These are phyloP conservation scores for Aspergillus awamori DNA, from an alignment of 2,329 filamentous ascomycete genomes.

Conservation along the genomic window DNA sequence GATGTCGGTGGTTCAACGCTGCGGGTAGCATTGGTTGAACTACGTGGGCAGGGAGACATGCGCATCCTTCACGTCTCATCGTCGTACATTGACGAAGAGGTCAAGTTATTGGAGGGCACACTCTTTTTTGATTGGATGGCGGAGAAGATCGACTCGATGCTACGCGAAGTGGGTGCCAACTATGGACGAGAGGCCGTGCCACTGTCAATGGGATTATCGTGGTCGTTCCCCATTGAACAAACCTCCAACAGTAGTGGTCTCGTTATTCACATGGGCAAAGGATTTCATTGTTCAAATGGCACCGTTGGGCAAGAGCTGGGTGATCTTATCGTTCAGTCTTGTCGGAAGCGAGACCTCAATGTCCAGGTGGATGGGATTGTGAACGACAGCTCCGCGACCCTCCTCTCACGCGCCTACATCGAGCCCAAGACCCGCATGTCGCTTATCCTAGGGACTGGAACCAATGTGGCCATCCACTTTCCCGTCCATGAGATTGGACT, in stretches of 20 bases:
- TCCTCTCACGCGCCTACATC: slow-evolving; percentile 64
- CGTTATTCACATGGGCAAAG: slow-evolving; percentile 66
- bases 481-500: slow-evolving; percentile 57
- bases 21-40: slow-evolving; percentile 62
- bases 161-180: slow-evolving; percentile 48
- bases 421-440: slow-evolving; percentile 64
- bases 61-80: slow-evolving; percentile 58
- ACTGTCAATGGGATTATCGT: slow-evolving; percentile 63
- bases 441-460: slow-evolving; percentile 66
- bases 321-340: slow-evolving; percentile 62
- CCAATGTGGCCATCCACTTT: slow-evolving; percentile 65
- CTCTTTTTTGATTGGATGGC: slow-evolving; percentile 71
- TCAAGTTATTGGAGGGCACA: slow-evolving; percentile 58
- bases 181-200: slow-evolving; percentile 42
- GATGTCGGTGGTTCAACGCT: slow-evolving; percentile 70
- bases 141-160: slow-evolving; percentile 58
- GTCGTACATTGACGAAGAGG: slow-evolving; percentile 59
- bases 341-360: slow-evolving; percentile 56
- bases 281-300: slow-evolving; percentile 62
- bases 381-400: slow-evolving; percentile 64
- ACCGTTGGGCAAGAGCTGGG: slow-evolving; percentile 63
- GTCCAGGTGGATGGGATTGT: slow-evolving; percentile 65
- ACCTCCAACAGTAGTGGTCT: slow-evolving; percentile 61
- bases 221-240: slow-evolving; percentile 69
- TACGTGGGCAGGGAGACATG: slow-evolving; percentile 57